Evolutionary conservation across 2,329 filamentous ascomycete species (phyloP), one percentile per base, ranked within the genome.

Genomic region (Orbilia oligospora): DNA sequence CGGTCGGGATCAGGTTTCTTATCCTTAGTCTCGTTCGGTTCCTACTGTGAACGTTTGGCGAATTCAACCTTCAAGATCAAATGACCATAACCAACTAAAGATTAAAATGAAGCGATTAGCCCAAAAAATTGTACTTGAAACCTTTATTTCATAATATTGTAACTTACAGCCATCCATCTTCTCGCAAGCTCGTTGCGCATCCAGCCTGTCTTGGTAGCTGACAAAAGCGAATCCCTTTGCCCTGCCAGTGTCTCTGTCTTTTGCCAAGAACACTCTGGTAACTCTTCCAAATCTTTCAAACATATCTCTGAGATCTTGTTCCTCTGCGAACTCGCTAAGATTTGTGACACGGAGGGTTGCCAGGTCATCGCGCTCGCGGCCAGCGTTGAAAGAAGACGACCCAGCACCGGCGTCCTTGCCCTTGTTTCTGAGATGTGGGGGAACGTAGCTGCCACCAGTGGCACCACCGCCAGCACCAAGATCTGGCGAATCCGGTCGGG

Each of bases 221-320:
- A 99, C 97, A 85, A 99, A 99, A 27, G 97, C 97, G 85, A 99
- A 99, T 80, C 96, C 96, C 90, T 99, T 99, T 82, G 96, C 96
- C 85, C 95, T 88, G 79, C 94, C 93, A 48, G 96, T 99, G 83
- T 99, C 96, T 84, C 96, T 89, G 87, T 99, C 96, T 89, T 97
- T 98, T 83, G 96, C 96, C 83, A 99, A 86, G 89, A 99, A 99
- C 64, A 99, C 96, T 85, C 96, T 91, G 72, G 95, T 98, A 84
- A 99, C 96, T 82, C 94, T 93, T 84, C 96, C 96, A 85, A 96
- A 97, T 82, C 96, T 91, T 87, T 97, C 94, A 88, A 99, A 99
- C 90, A 99, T 94, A 85, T 97, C 94, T 84, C 96, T 93, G 81
- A 99, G 89, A 86, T 99, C 96, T 84, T 90, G 88, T 86, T 99